A percentile compares a stretch with the other conserved stretches of the same genome.
phyloP scores from a whole-genome alignment of 108 stramenopile genomes.

The Asterionellopsis glacialis region DNA sequence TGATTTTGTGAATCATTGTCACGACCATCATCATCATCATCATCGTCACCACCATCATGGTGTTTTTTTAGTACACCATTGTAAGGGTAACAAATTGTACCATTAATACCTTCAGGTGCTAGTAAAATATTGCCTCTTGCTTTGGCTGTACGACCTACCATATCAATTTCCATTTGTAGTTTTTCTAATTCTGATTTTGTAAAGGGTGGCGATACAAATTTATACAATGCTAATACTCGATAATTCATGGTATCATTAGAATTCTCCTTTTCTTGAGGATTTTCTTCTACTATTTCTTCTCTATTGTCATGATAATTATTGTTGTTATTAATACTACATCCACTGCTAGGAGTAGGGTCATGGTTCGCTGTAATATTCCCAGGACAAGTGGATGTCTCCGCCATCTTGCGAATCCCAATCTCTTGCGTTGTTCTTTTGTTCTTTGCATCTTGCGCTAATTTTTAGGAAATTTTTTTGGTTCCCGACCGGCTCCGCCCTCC shows the following conservation, averaged over 20 bases:
- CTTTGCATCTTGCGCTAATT: too few relatives aligned
- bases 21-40: conserved; percentile 27
- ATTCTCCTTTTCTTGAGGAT: too few relatives aligned
- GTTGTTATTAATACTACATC: too few relatives aligned
- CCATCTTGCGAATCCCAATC: too few relatives aligned
- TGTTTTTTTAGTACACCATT: conserved; percentile 4
- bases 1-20: not conserved
- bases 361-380: too few relatives aligned
- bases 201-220: conserved; percentile 29
- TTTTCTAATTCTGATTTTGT: not conserved
- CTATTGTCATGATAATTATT: too few relatives aligned
- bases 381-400: too few relatives aligned
- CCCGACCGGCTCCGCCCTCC: too few relatives aligned
- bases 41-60: conserved; percentile 2
- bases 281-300: too few relatives aligned
- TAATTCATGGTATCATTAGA: conserved; percentile 8
- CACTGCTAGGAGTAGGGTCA: too few relatives aligned
- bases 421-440: too few relatives aligned
- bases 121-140: conserved; percentile 63
- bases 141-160: conserved; percentile 9
- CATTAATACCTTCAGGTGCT: conserved; percentile 80
- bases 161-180: conserved; percentile 3
- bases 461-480: too few relatives aligned
- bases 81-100: conserved; percentile 75
- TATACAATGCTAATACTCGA: conserved; percentile 51